Percentiles rank a stretch among this genome's conserved stretches.
phyloP scores from a whole-genome alignment of 441 rosid species.

The Corymbia citriodora region DNA sequence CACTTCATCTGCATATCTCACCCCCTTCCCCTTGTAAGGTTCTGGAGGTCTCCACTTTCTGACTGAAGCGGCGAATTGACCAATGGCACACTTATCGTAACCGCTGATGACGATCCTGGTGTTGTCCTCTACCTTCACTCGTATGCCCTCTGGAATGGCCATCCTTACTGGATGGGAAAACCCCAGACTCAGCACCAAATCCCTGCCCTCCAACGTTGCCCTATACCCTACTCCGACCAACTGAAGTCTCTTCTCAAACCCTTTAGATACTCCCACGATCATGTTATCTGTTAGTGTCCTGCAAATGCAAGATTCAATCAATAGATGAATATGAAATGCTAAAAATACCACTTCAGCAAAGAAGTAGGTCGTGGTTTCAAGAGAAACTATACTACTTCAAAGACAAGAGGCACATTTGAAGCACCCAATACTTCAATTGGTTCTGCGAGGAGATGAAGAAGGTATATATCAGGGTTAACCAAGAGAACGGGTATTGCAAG shows the following conservation, averaged over 20 bases:
- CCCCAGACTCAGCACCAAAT: constrained; percentile 71
- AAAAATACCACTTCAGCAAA: background rate
- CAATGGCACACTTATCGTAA: constrained; percentile 57
- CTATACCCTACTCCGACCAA: constrained; percentile 91
- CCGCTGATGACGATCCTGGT: constrained; percentile 67
- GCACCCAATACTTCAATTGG: background rate
- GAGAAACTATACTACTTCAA: background rate
- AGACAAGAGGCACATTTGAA: background rate
- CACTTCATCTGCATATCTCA: constrained; percentile 73
- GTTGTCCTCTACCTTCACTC: constrained; percentile 85
- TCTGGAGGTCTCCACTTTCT: constrained; percentile 97
- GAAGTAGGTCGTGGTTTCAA: background rate
- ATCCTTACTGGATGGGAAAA: constrained; percentile 91
- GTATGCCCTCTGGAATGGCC: constrained; percentile 57
- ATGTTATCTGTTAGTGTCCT: constrained; percentile 95
- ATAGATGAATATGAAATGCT: background rate
- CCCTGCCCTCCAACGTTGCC: constrained; percentile 71
- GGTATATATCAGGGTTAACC: background rate
- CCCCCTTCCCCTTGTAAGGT: constrained; percentile 95
- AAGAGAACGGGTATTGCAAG: background rate
- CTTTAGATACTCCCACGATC: constrained; percentile 91
- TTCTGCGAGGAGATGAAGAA: background rate
- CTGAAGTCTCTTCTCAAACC: constrained; percentile 83
- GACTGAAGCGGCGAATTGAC: constrained; percentile 83
- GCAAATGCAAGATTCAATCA: background rate